These are phyloP conservation scores for Acacia crassicarpa DNA, from an alignment of 306 rosid genomes.

Conservation along the genomic window DNA sequence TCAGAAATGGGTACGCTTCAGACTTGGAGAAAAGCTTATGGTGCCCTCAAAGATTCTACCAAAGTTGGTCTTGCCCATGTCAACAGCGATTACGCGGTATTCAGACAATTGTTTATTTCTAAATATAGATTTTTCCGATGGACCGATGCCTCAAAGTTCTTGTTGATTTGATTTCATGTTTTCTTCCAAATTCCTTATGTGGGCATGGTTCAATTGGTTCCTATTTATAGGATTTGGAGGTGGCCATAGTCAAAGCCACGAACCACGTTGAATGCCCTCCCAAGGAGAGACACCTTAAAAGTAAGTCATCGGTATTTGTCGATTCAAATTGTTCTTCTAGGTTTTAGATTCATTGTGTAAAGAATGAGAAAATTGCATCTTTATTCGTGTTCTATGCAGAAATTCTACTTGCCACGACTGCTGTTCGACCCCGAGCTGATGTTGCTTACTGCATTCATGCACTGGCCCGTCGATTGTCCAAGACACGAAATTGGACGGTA, in stretches of 20 bases:
- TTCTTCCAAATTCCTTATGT: conserved; percentile 1
- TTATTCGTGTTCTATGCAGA: conserved; percentile 24
- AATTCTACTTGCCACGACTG: conserved; percentile 71
- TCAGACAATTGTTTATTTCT: conserved; percentile 2
- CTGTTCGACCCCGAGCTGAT: conserved; percentile 92
- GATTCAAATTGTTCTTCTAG: conserved; percentile 44
- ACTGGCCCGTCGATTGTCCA: conserved; percentile 78
- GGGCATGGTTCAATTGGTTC: conserved; percentile 29
- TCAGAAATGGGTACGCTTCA: conserved; percentile 90
- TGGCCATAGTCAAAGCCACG: conserved; percentile 96
- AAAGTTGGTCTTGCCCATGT: conserved; percentile 99
- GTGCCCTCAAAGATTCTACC: conserved; percentile 91
- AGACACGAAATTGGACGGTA: conserved; percentile 99
- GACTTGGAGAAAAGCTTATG: conserved; percentile 96
- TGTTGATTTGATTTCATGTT: conserved; percentile 11
- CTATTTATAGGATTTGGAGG: conserved; percentile 95
- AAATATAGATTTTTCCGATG: conserved; percentile 28
- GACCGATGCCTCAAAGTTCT: conserved; percentile 2
- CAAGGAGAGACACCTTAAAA: conserved; percentile 90
- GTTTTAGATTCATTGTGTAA: conserved; percentile 8
- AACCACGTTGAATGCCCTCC: conserved; percentile 99
- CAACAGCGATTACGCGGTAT: conserved; percentile 95
- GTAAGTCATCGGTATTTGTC: conserved; percentile 50
- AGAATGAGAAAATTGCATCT: conserved; percentile 8
- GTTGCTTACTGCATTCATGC: conserved; percentile 98